Evolutionary conservation across 2,329 filamentous ascomycete species (phyloP).

Genomic region (Arthrobotrys megalospora): DNA sequence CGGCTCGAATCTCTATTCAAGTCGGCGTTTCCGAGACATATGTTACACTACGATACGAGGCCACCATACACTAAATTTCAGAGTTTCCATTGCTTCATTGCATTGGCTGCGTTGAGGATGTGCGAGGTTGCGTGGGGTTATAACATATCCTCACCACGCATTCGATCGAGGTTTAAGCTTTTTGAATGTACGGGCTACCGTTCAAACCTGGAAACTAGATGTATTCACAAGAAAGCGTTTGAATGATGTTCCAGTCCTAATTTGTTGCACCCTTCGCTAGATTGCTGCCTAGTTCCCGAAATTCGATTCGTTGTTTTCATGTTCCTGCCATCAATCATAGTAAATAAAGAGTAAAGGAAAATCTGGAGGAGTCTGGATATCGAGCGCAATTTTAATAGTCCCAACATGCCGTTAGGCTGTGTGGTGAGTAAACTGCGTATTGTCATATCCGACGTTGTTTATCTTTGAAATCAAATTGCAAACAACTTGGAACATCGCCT

Average conservation of each 20-base stretch:
- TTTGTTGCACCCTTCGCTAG: neutral
- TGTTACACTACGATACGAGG: too few relatives aligned
- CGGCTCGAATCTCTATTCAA: too few relatives aligned
- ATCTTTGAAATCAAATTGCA: slow-evolving; percentile 52
- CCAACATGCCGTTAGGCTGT: slow-evolving; percentile 1
- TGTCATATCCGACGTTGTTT: slow-evolving; percentile 55
- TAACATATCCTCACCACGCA: too few relatives aligned
- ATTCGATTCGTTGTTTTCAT: neutral
- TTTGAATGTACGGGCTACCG: too few relatives aligned
- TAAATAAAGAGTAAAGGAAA: neutral
- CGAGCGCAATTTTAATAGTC: too few relatives aligned
- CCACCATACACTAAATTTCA: too few relatives aligned
- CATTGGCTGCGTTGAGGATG: too few relatives aligned
- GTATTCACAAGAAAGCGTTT: neutral
- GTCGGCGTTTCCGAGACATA: too few relatives aligned
- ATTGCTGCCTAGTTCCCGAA: neutral
- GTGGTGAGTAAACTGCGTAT: slow-evolving; percentile 51
- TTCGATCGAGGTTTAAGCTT: too few relatives aligned
- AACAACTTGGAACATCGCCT: slow-evolving; percentile 46
- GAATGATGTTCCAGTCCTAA: neutral
- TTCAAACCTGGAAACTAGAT: neutral
- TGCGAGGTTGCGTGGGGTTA: too few relatives aligned
- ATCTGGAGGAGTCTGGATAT: neutral
- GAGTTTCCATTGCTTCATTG: too few relatives aligned
- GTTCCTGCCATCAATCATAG: neutral